A percentile compares a stretch with the other conserved stretches of the same genome.
Evolutionary conservation across 2,329 filamentous ascomycete genomes (phyloP).

Genomic region (Monilinia polystroma): DNA sequence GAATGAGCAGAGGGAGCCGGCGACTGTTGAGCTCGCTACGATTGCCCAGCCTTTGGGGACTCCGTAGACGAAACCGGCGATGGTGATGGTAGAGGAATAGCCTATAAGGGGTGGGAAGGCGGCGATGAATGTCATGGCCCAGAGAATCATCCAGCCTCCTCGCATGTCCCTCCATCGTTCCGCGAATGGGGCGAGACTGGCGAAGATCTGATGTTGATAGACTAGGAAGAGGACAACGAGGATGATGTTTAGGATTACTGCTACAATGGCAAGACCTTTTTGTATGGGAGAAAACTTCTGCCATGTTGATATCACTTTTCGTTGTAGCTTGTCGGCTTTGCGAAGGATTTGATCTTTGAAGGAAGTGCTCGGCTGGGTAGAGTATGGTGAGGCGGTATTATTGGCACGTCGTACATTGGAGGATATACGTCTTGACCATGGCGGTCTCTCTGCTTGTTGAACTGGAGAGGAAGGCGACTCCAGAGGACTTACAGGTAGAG

Average conservation of each 20-base stretch:
- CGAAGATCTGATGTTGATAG: conserved; percentile 79
- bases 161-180: conserved; percentile 69
- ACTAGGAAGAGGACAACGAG: conserved; percentile 68
- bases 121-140: conserved; percentile 62
- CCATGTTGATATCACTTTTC: conserved; percentile 51
- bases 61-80: conserved; percentile 70
- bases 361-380: conserved; percentile 32
- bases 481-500: conserved; percentile 46
- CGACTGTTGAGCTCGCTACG: conserved; percentile 71
- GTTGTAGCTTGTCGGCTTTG: conserved; percentile 54
- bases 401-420: conserved; percentile 39
- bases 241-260: conserved; percentile 49
- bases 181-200: conserved; percentile 69
- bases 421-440: conserved; percentile 51
- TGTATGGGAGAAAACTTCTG: conserved; percentile 59
- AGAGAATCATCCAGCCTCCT: conserved; percentile 68
- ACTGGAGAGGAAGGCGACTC: conserved; percentile 47
- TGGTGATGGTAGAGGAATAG: conserved; percentile 65
- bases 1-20: conserved; percentile 78
- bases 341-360: conserved; percentile 45
- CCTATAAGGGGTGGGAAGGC: conserved; percentile 72
- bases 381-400: conserved; percentile 30
- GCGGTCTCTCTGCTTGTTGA: conserved; percentile 45
- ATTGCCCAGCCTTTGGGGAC: conserved; percentile 71
- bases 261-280: conserved; percentile 56